These are phyloP conservation scores for Saccharomycopsis sp. DNA, from an alignment of 805 yeast species.

Conservation along the genomic window DNA sequence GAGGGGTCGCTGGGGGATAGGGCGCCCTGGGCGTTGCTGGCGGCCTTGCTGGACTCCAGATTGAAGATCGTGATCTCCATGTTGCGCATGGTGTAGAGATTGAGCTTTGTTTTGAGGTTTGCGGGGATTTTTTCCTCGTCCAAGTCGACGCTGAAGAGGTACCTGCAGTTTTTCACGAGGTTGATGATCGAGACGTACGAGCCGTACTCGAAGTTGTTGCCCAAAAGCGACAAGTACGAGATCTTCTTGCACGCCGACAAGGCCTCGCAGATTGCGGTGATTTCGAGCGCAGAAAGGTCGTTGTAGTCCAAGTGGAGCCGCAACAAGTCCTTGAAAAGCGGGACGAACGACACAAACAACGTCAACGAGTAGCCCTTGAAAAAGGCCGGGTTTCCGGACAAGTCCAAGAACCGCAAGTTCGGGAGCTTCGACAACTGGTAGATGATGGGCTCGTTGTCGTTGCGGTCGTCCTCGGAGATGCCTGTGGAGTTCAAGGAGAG, in stretches of 20 bases:
- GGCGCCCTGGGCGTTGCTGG: slow-evolving; percentile 23
- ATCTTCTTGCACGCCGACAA: slow-evolving; percentile 63
- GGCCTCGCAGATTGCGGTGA: slow-evolving; percentile 62
- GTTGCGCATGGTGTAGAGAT: slow-evolving; percentile 74
- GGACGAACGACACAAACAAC: slow-evolving; percentile 33
- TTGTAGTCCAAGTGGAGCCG: slow-evolving; percentile 71
- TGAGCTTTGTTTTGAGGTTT: slow-evolving; percentile 55
- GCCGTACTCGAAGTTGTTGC: slow-evolving; percentile 62
- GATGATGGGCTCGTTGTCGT: slow-evolving; percentile 30
- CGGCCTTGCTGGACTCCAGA: neutral
- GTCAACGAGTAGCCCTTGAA: slow-evolving; percentile 31
- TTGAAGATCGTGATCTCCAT: slow-evolving; percentile 50
- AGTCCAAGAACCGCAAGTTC: slow-evolving; percentile 61
- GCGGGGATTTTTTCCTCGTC: slow-evolving; percentile 53
- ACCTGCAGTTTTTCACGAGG: slow-evolving; percentile 46
- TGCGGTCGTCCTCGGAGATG: slow-evolving; percentile 9
- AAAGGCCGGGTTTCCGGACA: slow-evolving; percentile 66
- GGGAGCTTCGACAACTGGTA: slow-evolving; percentile 46
- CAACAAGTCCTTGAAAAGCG: slow-evolving; percentile 56
- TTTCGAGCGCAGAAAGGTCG: slow-evolving; percentile 44
- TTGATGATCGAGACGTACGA: slow-evolving; percentile 42
- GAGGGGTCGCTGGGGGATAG: slow-evolving; percentile 7
- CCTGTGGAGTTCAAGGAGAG: slow-evolving; percentile 18
- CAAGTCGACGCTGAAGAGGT: slow-evolving; percentile 60
- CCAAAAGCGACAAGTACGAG: slow-evolving; percentile 60